Evolutionary conservation across 352 stramenopile species (phyloP), one percentile per base, ranked within the genome.

Genomic region (Globisporangium paroecandrum): DNA sequence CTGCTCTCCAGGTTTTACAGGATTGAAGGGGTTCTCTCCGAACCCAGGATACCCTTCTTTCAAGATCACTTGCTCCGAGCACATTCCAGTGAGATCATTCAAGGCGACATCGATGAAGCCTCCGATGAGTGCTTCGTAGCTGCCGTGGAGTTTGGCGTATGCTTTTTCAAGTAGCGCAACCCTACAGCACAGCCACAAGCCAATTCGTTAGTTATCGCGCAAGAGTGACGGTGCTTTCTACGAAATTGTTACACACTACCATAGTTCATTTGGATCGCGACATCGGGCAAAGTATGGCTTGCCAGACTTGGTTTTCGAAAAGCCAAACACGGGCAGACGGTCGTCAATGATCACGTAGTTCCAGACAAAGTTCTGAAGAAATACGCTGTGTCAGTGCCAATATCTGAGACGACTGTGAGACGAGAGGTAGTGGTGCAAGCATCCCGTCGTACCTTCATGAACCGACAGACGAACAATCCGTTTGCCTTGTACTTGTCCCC

Each of bases 271-370:
- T 7, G 82, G 84, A 68, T 97, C 89, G 15, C 82, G 86, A 69
- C 88, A 95, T 3, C 87, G 81, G 18, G 84, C 87, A 67, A 94
- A 95, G 38, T 89, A 95, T 6, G 87, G 87, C 54, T 94, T 94
- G 0, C 87, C 87, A n/a, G 75, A 66, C 58, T 84, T 91, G n/a
- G 72, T 86, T 56, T 94, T 93, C 0, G 76, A 85, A 64, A 91
- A 96, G 2, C 85, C 87, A 61, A 93, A 96, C 2, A 97, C 84
- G 27, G 92, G 91, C 2, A 97, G 59, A 3, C 81, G 77, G 56
- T 98, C 92, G 60, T 98, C 92, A 27, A 98, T 89, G 24, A 98
- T 82, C n/a, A 98, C 91, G 68, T 96, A 98, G 60, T 94, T 80
- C 89, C 91, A 97, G 0, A 86, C 80, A 65, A 90, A 96, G 65